Conservation (phyloP, 345 rosid genomes). For the Sisymbrium irio region DNA sequence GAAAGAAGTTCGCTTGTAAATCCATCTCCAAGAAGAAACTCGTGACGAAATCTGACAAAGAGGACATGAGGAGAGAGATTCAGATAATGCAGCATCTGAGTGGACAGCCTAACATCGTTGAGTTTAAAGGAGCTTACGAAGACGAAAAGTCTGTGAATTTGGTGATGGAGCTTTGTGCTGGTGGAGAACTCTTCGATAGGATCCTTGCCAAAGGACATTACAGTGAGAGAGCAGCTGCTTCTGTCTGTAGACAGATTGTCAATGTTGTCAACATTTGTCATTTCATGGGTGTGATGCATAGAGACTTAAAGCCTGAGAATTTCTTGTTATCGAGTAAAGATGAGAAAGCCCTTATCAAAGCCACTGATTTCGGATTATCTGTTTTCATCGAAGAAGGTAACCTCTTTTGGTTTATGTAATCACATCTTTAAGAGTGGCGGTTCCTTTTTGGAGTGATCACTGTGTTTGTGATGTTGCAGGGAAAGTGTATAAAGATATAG, state of each 20-base stretch:
- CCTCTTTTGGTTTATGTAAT: neutral
- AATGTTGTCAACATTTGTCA: slow-evolving; percentile 84
- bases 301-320: slow-evolving; percentile 94
- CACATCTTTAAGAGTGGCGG: neutral
- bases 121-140: slow-evolving; percentile 78
- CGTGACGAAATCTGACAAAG: slow-evolving; percentile 51
- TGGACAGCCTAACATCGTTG: slow-evolving; percentile 84
- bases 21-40: slow-evolving; percentile 77
- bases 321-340: slow-evolving; percentile 69
- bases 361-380: slow-evolving; percentile 87
- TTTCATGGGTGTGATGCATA: slow-evolving; percentile 88
- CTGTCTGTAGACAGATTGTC: slow-evolving; percentile 57
- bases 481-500: slow-evolving; percentile 65
- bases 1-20: slow-evolving; percentile 68
- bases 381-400: slow-evolving; percentile 54
- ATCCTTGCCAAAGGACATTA: slow-evolving; percentile 74
- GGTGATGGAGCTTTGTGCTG: slow-evolving; percentile 91
- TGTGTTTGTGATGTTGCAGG: slow-evolving; percentile 38
- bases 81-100: slow-evolving; percentile 89
- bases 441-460: neutral
- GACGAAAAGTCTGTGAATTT: slow-evolving; percentile 71
- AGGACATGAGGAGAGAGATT: slow-evolving; percentile 74
- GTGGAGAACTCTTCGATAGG: slow-evolving; percentile 86
- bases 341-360: slow-evolving; percentile 63
- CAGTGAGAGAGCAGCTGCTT: slow-evolving; percentile 80